phyloP scores from a whole-genome alignment of 108 stramenopile genomes.

The Parmales sp. region DNA sequence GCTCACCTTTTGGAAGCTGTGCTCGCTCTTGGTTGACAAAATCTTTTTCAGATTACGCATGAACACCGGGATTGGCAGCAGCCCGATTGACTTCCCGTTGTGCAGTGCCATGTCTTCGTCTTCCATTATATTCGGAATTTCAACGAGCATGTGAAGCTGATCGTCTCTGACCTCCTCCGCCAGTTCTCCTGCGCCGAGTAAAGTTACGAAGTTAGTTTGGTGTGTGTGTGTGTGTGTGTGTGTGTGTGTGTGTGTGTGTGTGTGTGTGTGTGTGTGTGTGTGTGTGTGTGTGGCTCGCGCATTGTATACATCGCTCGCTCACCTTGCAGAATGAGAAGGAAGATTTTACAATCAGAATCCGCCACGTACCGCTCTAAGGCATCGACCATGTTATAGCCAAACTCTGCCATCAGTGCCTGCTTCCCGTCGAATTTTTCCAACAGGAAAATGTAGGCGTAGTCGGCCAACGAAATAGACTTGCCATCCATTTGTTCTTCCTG shows the following conservation, averaged over 20 bases:
- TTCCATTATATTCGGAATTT: conserved; percentile 5
- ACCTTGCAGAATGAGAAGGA: conserved; percentile 1
- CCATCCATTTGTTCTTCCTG: background rate
- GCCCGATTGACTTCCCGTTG: background rate
- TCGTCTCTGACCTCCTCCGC: conserved; percentile 11
- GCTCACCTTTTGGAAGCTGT: background rate
- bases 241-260: too few species aligned
- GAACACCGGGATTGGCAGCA: background rate
- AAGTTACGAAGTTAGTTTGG: too few species aligned
- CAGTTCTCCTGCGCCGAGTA: too few species aligned
- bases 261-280: too few species aligned
- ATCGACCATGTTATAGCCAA: conserved; percentile 2
- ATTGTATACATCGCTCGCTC: too few species aligned
- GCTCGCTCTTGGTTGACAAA: background rate
- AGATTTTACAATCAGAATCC: background rate
- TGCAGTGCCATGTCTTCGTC: background rate
- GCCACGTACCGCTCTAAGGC: conserved; percentile 1
- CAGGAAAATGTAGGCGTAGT: background rate
- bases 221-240: too few species aligned
- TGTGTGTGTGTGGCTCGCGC: too few species aligned
- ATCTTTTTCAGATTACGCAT: background rate
- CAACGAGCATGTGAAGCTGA: conserved; percentile 8
- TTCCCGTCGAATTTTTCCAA: background rate
- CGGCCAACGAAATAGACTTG: background rate
- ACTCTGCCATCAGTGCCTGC: conserved; percentile 4